Evolutionary conservation across 164 flowering plant genomes (phyloP).

Genomic region (Vitis rotundifolia): DNA sequence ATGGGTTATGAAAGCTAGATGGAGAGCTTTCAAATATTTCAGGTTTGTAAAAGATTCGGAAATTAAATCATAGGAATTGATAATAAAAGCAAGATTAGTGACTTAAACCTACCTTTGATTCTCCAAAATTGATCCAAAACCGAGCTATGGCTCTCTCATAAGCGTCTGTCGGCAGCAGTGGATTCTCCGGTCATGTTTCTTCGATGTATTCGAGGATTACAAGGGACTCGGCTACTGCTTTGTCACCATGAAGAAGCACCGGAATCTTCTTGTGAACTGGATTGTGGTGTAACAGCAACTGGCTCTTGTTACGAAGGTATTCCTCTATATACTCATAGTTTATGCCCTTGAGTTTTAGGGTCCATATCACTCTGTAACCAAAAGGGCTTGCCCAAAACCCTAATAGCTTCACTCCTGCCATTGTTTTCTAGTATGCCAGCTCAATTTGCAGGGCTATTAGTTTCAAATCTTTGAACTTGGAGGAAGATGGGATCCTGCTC

Average conservation of each 20-base stretch:
- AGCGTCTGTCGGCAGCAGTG: slow-evolving; percentile 12
- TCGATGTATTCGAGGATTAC: slow-evolving; percentile 22
- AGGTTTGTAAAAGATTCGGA: not conserved
- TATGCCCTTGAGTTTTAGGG: slow-evolving; percentile 15
- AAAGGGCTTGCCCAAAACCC: no score
- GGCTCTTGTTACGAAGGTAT: slow-evolving; percentile 10
- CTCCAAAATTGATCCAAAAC: slow-evolving; percentile 8
- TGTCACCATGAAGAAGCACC: slow-evolving; percentile 15
- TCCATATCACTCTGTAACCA: slow-evolving; percentile 8
- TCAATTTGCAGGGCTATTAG: no score
- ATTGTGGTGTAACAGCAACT: slow-evolving; percentile 6
- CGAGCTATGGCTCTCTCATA: slow-evolving; percentile 5
- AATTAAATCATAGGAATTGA: no score
- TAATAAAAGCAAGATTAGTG: no score
- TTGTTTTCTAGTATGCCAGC: no score
- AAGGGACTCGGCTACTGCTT: slow-evolving; percentile 12
- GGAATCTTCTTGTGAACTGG: slow-evolving; percentile 22
- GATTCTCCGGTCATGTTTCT: slow-evolving; percentile 16
- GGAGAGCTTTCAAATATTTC: not conserved
- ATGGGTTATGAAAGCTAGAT: no score
- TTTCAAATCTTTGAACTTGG: no score
- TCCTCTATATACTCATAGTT: slow-evolving; percentile 13
- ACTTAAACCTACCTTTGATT: slow-evolving; percentile 1
- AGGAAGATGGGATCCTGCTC: no score
- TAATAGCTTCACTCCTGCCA: no score